A percentile compares a stretch with the other conserved stretches of the same genome.
phyloP scores from a whole-genome alignment of 192 early-diverging fungal species.

The Coemansia reversa region DNA sequence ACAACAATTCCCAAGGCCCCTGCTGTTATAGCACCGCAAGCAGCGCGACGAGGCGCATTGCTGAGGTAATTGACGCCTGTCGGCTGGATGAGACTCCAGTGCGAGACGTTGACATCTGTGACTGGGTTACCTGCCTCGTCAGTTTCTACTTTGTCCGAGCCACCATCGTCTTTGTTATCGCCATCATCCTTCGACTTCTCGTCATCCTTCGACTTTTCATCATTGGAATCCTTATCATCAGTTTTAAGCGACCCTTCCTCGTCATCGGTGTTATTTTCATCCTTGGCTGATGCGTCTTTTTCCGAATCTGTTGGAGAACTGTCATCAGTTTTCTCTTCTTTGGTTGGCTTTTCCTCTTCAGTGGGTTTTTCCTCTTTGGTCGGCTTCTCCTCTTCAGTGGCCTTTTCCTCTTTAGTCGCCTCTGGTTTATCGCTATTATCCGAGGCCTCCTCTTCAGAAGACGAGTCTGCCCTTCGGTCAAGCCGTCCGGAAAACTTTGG shows the following conservation, averaged over 20 bases:
- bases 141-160: slow-evolving; percentile 10
- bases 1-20: slow-evolving; percentile 10
- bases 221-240: slow-evolving; percentile 10
- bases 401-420: slow-evolving; percentile 8
- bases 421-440: not conserved
- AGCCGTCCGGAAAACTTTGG: slow-evolving; percentile 1
- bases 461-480: slow-evolving; percentile 8
- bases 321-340: not conserved
- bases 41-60: slow-evolving; percentile 14
- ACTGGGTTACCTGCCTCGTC: slow-evolving; percentile 50
- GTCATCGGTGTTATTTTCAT: not conserved
- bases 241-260: slow-evolving; percentile 26
- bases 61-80: slow-evolving; percentile 47
- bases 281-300: not conserved
- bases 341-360: not conserved
- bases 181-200: slow-evolving; percentile 2
- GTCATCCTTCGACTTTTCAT: not conserved
- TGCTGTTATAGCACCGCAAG: not conserved
- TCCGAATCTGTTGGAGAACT: not conserved
- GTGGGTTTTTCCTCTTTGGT: slow-evolving; percentile 12
- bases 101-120: slow-evolving; percentile 32
- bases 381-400: not conserved
- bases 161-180: slow-evolving; percentile 6
- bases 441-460: not conserved
- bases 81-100: slow-evolving; percentile 45